phyloP scores from a whole-genome alignment of 2,329 filamentous ascomycete species.

The Colletotrichum lindemuthianum region DNA sequence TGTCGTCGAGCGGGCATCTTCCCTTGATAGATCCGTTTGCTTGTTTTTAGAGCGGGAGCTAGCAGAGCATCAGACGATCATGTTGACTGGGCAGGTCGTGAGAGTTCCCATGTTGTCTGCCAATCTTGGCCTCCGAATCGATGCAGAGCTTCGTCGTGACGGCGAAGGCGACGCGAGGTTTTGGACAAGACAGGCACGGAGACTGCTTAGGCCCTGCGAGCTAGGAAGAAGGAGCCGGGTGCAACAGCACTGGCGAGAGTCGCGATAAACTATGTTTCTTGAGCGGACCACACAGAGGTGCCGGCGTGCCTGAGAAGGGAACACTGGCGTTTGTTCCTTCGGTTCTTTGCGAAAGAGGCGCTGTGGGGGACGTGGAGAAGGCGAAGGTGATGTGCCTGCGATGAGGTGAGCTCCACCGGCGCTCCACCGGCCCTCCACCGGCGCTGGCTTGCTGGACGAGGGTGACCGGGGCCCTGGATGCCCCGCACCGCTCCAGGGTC shows the following conservation, averaged over 20 bases:
- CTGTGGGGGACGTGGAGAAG: constrained; percentile 35
- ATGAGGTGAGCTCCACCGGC: constrained; percentile 25
- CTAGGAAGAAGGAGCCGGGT: constrained; percentile 30
- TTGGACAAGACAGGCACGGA: neutral
- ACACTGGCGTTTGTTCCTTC: constrained; percentile 21
- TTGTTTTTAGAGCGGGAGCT: too few species aligned
- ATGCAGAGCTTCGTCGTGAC: too few species aligned
- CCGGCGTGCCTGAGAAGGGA: constrained; percentile 29
- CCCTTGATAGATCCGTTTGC: too few species aligned
- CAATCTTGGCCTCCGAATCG: too few species aligned
- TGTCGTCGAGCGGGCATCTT: too few species aligned
- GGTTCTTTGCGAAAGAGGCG: constrained; percentile 12
- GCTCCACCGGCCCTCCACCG: constrained; percentile 3
- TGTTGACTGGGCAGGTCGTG: neutral
- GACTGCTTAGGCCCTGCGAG: constrained; percentile 2
- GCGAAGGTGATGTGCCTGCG: constrained; percentile 32
- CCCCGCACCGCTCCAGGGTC: constrained; percentile 30
- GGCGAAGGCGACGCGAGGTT: neutral
- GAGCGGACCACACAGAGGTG: constrained; percentile 16
- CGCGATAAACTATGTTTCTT: constrained; percentile 32
- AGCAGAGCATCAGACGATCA: too few species aligned
- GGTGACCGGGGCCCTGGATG: constrained; percentile 20
- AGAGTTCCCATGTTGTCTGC: neutral
- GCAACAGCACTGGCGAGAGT: constrained; percentile 35
- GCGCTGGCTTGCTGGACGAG: constrained; percentile 3